Evolutionary conservation across 2,329 filamentous ascomycete species (phyloP).

Genomic region (Fusarium kyushuense): DNA sequence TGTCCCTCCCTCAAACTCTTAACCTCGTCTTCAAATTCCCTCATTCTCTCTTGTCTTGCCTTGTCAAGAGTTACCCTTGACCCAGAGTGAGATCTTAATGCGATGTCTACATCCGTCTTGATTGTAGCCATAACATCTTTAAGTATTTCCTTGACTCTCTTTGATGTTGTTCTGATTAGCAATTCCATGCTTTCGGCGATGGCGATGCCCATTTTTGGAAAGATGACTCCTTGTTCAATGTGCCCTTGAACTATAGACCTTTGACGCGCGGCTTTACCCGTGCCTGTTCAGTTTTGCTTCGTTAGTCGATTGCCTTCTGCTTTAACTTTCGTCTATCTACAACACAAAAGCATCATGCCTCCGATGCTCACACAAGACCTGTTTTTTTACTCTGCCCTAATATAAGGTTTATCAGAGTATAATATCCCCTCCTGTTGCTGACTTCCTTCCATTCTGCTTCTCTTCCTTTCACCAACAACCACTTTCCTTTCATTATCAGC

Average conservation of each 20-base stretch:
- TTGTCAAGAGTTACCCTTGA: too few relatives aligned
- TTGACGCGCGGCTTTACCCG: constrained; percentile 7
- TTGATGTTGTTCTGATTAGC: not conserved
- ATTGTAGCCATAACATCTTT: not conserved
- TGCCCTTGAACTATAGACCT: constrained; percentile 4
- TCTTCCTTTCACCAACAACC: too few relatives aligned
- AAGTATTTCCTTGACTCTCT: not conserved
- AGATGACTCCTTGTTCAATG: constrained; percentile 5
- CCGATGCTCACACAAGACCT: too few relatives aligned
- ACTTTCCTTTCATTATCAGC: not conserved
- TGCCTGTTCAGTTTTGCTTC: not conserved
- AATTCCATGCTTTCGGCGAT: constrained; percentile 5
- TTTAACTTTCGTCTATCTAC: too few relatives aligned
- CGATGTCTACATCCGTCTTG: constrained; percentile 2
- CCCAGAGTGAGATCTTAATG: not conserved
- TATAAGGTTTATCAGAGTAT: too few relatives aligned
- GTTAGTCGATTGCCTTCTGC: not conserved
- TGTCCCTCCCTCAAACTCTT: too few relatives aligned
- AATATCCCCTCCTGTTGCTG: too few relatives aligned
- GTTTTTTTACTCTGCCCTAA: too few relatives aligned
- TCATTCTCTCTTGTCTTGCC: too few relatives aligned
- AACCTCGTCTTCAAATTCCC: too few relatives aligned
- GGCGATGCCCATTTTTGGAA: not conserved
- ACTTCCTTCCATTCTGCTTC: too few relatives aligned
- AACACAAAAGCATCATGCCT: too few relatives aligned